These are phyloP conservation scores for Yarrowia sp. DNA, from an alignment of 805 yeast species.

Conservation along the genomic window DNA sequence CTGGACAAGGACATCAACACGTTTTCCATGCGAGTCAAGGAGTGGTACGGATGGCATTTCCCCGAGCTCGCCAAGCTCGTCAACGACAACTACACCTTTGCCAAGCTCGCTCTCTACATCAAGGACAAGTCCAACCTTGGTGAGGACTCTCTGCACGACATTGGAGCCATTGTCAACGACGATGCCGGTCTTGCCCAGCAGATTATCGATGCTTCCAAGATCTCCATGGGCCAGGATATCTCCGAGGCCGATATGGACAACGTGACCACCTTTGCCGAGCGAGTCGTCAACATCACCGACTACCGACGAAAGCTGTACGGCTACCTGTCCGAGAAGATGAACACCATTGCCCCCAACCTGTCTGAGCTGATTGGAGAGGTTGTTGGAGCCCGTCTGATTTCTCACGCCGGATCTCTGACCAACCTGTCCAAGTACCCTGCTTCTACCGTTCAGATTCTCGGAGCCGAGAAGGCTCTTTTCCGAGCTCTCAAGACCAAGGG, in stretches of 20 bases:
- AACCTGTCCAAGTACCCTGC: constrained; percentile 98
- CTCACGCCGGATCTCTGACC: constrained; percentile 93
- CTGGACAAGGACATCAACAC: constrained; percentile 97
- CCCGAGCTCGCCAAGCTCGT: constrained; percentile 98
- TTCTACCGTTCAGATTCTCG: constrained; percentile 95
- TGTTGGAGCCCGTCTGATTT: constrained; percentile 96
- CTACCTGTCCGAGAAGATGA: constrained; percentile 92
- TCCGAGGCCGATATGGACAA: constrained; percentile 85
- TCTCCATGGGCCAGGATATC: constrained; percentile 99
- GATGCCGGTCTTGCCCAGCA: constrained; percentile 79
- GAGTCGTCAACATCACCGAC: constrained; percentile 91
- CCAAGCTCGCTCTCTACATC: constrained; percentile 83
- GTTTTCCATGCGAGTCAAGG: constrained; percentile 98
- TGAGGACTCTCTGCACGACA: constrained; percentile 84
- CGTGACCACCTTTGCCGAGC: constrained; percentile 89
- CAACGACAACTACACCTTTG: constrained; percentile 92
- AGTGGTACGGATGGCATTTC: constrained; percentile 99
- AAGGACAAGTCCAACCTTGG: constrained; percentile 92
- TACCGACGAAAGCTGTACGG: constrained; percentile 95
- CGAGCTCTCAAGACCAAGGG: constrained; percentile 98
- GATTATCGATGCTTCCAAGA: constrained; percentile 95
- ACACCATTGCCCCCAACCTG: constrained; percentile 97
- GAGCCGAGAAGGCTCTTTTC: constrained; percentile 98
- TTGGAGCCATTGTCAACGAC: constrained; percentile 86
- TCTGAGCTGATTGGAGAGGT: constrained; percentile 95